These are phyloP conservation scores for Calocera cornea DNA, from an alignment of 768 basidiomycete genomes.

Conservation along the genomic window DNA sequence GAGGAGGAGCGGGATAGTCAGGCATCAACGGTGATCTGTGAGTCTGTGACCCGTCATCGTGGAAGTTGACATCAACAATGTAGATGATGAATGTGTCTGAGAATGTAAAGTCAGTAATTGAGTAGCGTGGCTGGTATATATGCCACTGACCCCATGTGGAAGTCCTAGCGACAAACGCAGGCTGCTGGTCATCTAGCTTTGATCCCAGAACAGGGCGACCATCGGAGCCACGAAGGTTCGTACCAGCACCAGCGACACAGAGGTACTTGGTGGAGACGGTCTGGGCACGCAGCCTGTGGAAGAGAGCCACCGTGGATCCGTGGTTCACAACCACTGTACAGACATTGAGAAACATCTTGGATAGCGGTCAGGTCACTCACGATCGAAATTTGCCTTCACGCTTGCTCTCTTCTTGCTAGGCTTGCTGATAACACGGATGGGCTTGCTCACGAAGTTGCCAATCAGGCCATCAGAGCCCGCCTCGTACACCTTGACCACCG, in stretches of 20 bases:
- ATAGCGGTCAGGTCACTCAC: conserved; percentile 35
- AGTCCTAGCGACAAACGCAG: conserved; percentile 79
- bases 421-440: conserved; percentile 98
- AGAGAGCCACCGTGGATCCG: conserved; percentile 87
- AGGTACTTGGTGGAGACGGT: conserved; percentile 93
- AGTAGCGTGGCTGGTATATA: not conserved
- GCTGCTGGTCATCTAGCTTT: conserved; percentile 52
- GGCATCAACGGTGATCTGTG: conserved; percentile 69
- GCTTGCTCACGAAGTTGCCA: conserved; percentile 78
- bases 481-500: conserved; percentile 77
- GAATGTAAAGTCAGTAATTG: not conserved
- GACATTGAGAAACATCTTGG: not conserved
- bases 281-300: conserved; percentile 90
- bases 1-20: conserved; percentile 84
- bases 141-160: conserved; percentile 66
- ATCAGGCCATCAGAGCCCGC: conserved; percentile 65
- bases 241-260: conserved; percentile 84
- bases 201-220: conserved; percentile 74
- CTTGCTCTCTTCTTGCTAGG: conserved; percentile 94
- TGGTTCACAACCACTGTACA: conserved; percentile 80
- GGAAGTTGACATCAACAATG: conserved; percentile 76
- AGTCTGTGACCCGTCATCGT: conserved; percentile 61
- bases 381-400: conserved; percentile 70
- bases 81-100: conserved; percentile 91
- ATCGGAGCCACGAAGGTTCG: conserved; percentile 87